phyloP scores from a whole-genome alignment of 352 stramenopile species.

The Pythium phragmitis region DNA sequence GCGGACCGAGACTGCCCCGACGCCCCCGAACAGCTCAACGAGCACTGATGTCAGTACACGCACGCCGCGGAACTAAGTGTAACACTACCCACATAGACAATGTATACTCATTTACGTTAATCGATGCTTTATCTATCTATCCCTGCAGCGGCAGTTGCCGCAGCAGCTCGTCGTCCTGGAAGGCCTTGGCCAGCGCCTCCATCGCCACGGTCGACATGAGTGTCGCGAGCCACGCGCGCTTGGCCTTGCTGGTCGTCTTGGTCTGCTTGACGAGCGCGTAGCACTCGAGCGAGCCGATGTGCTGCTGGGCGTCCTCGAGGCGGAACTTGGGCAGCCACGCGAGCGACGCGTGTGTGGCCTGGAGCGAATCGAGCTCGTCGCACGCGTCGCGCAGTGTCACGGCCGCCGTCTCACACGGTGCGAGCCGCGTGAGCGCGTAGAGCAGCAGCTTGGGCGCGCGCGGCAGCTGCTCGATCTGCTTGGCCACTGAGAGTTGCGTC shows the following conservation, averaged over 20 bases:
- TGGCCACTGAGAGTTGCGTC: conserved; percentile 30
- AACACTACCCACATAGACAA: too few relatives aligned
- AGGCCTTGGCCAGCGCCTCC: conserved; percentile 37
- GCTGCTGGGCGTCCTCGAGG: conserved; percentile 56
- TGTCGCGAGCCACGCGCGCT: conserved; percentile 38
- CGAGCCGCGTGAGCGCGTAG: conserved; percentile 59
- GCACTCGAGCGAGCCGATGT: conserved; percentile 66
- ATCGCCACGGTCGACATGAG: conserved; percentile 52
- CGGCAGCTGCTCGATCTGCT: conserved; percentile 65
- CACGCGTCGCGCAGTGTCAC: conserved; percentile 47
- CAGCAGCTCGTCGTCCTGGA: conserved; percentile 55
- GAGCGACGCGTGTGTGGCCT: conserved; percentile 29
- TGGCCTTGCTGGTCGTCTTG: conserved; percentile 18
- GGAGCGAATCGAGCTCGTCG: conserved; percentile 46
- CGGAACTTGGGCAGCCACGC: conserved; percentile 62
- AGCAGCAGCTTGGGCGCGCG: conserved; percentile 65
- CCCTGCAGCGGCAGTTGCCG: conserved; percentile 17
- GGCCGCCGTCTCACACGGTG: conserved; percentile 31
- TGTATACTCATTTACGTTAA: not conserved
- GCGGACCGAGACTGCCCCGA: conserved; percentile 46
- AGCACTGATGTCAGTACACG: not conserved
- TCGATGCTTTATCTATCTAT: conserved; percentile 15
- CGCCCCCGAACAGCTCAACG: not conserved
- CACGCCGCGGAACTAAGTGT: too few relatives aligned
- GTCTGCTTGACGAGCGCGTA: conserved; percentile 59